Evolutionary conservation across 306 rosid genomes (phyloP), one percentile per base, ranked within the genome.

Genomic region (Biancaea sappan): DNA sequence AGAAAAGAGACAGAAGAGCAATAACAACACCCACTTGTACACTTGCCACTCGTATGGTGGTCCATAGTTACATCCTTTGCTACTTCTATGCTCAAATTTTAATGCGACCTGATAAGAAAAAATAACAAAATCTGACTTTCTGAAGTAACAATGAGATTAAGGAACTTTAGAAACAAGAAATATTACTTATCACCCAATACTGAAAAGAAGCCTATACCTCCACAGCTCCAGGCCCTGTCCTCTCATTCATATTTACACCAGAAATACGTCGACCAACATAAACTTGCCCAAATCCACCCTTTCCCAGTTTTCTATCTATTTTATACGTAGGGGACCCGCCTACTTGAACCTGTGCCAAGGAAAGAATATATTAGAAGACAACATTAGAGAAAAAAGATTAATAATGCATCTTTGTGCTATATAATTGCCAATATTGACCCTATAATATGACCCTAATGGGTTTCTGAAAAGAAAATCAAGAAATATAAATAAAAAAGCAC

Each of bases 41-140:
- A 95, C 99, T 92, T 92, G 98, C 99, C 99, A 95, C 89, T 95
- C 99, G 4, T 95, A 85, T 11, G 98, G 99, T 75, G 99, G 99
- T 52, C 99, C 98, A 77, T 92, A 92, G 80, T 79, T 95, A 81
- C 99, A 95, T 58, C 99, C 99, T 85, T 92, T 95, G 84, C 98
- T 95, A 78, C 91, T 95, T 82, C 97, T 90, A 60, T 95, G 98
- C 82, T 95, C 99, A 76, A 95, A 95, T 78, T 95, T 95, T 46
- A 95, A 74, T 71, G 99, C 99, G 64, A 95, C 99, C 99, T 95
- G 88, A 83, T 46, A 85, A 85, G 48, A 35, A 35, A 62, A 62
- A 35, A 3, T 35, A 35, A 62, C 16, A 22, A 61, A 61, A 1
- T 3, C 18, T 32, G 31, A 62, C 11, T 2, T 32, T 37, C 16